Conservation (phyloP, 306 rosid species). For the Quercus agrifolia region DNA sequence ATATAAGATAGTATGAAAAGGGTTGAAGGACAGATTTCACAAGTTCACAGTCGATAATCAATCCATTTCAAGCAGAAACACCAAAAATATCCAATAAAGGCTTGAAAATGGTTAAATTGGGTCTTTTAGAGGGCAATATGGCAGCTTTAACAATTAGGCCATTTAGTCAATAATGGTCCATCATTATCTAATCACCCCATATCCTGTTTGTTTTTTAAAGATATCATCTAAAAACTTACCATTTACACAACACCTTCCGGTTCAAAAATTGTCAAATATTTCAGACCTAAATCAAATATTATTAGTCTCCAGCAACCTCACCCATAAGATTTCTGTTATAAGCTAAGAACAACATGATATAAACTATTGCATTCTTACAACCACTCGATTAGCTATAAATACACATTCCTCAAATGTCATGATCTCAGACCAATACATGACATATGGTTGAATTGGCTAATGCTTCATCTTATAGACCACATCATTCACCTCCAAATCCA, state of each 20-base stretch:
- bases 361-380: slow-evolving; percentile 1
- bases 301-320: neutral
- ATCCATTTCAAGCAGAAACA: neutral
- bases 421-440: neutral
- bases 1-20: neutral
- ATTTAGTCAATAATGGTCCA: neutral
- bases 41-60: neutral
- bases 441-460: neutral
- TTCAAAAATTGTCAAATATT: neutral
- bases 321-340: neutral
- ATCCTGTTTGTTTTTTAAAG: neutral
- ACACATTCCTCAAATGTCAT: neutral
- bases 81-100: neutral
- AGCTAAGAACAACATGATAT: neutral
- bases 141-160: neutral
- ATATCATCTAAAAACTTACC: neutral
- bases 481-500: neutral
- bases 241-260: neutral
- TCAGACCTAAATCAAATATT: neutral
- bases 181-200: neutral
- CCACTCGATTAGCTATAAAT: neutral
- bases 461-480: neutral
- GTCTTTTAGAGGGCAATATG: neutral
- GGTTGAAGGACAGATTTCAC: neutral
- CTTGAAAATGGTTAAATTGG: neutral